phyloP scores from a whole-genome alignment of 345 rosid species.

The Abelmoschus esculentus region DNA sequence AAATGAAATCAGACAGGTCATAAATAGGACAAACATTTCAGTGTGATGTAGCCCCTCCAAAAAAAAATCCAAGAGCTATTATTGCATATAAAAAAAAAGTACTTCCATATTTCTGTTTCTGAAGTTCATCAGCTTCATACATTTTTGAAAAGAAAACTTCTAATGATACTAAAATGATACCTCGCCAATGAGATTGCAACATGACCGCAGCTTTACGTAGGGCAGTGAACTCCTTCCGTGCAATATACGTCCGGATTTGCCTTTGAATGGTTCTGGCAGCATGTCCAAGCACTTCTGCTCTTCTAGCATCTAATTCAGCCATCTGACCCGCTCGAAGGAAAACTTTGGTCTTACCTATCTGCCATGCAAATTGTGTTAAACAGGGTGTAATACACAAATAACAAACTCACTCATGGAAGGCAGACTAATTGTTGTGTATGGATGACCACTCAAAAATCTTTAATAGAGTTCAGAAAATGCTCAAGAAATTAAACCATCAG shows the following conservation, averaged over 20 bases:
- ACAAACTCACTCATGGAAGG: not conserved
- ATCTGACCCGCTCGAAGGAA: constrained; percentile 99
- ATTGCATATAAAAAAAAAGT: not conserved
- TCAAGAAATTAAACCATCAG: not conserved
- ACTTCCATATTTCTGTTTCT: not conserved
- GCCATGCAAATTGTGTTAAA: constrained; percentile 26
- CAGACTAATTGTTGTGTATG: not conserved
- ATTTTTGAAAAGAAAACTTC: not conserved
- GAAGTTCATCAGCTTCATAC: not conserved
- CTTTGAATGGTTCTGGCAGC: constrained; percentile 95
- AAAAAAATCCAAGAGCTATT: not conserved
- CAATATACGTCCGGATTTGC: constrained; percentile 75
- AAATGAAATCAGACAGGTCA: constrained; percentile 15
- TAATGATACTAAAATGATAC: constrained; percentile 31
- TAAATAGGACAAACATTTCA: constrained; percentile 5
- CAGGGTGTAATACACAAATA: constrained; percentile 2
- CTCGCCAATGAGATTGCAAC: constrained; percentile 86
- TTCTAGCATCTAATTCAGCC: constrained; percentile 98
- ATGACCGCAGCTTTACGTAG: constrained; percentile 72
- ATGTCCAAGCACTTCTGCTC: constrained; percentile 95
- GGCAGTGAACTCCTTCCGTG: constrained; percentile 72
- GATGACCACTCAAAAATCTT: not conserved
- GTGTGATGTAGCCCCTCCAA: not conserved
- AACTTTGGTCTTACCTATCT: constrained; percentile 91
- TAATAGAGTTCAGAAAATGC: not conserved